Base-by-base conservation (phyloP, 73 alveolate genomes). In the Stentor coeruleus region DNA sequence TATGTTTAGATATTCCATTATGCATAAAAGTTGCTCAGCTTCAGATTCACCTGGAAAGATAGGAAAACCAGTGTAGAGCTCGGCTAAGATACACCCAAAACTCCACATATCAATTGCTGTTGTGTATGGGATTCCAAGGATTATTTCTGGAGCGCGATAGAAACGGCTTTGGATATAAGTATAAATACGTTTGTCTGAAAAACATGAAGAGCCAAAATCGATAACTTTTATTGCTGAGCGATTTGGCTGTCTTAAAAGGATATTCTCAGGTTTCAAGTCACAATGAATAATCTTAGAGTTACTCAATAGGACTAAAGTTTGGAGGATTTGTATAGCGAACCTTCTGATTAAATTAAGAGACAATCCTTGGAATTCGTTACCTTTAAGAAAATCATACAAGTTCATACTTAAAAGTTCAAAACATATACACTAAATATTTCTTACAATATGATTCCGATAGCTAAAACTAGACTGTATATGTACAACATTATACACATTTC, bases 241-340 rank as follows among this genome's bases (percentile, higher is more conserved):
- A 57, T 89, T 88, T 74, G 87, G 82, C 38, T 83, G 80, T 41
- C 88, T 93, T 31, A 93, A 81, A 39, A 95, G 86, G 57, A 95
- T 91, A 84, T 95, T 95, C 82, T 95, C 99, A 38, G 99, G 99
- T 81, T 95, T 95, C 73, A 95, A 79, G 84, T 95, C 99, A 57
- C 99, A 95, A 79, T 95, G 99, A 40, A 95, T 90, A 55, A 94
- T 84, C 66, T 91, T 84, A 36, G 82, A 58, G 49, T 84, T 74
- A 80, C 91, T 81, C 39, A 90, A 74, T 86, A 88, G 91, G 59
- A 81, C 84, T 35, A 95, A 85, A 3, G 95, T 90, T 84, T 84
- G 81, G 82, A 95, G 88, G 38, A 95, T 84, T 40, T 83, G 87
- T 6, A 83, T 75, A 3, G 87, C 89, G 26, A 83, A 49, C 11